Base-by-base conservation (phyloP, 1,284 basidiomycete genomes). In the Apiotrichum mycotoxinovorans region DNA sequence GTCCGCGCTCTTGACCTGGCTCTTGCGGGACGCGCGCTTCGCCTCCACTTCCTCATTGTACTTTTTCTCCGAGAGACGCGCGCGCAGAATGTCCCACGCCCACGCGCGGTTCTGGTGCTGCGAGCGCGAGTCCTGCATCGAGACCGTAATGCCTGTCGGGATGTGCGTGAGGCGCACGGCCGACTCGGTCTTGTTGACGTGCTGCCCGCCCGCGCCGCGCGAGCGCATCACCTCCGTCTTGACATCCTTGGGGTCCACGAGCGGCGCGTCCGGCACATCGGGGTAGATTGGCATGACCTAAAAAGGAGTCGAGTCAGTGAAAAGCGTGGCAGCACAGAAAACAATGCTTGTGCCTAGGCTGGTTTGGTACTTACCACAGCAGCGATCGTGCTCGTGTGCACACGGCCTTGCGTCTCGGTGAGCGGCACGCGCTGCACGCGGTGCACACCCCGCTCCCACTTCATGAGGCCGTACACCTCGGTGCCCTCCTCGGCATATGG, bases 101-200 rank as follows among this genome's bases (percentile, higher is more conserved):
- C 88, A 86, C 4, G 87, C 84, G 66, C 85, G 85, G 70, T 97
- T 96, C 88, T 94, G 54, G 72, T 98, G 95, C 72, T 98, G 95
- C 69, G 88, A 92, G 11, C 96, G 84, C 62, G 94, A 93, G 68
- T 99, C 95, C 79, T 98, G 96, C 91, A 98, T 98, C 4, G 92
- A 94, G 11, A 98, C 96, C 0, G 87, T 88, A 55, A 98, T 89
- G 0, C 94, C 93, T 1, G 92, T 91, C 0, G 96, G 95, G 15
- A 90, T 78, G 68, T 98, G 96, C 0, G 93, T 96, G 35, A 98
- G 77, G 1, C 96, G 87, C n/a, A 99, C 91, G 1, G 96, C 96
- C 0, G 93, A 97, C 76, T 98, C 96, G 0, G 95, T 98, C 82
- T 91, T 92, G 79, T 98, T 99, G 68, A 98, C 96, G 78, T 98